Evolutionary conservation across 1,284 basidiomycete species (phyloP).

Genomic region (Ustilago sp.): DNA sequence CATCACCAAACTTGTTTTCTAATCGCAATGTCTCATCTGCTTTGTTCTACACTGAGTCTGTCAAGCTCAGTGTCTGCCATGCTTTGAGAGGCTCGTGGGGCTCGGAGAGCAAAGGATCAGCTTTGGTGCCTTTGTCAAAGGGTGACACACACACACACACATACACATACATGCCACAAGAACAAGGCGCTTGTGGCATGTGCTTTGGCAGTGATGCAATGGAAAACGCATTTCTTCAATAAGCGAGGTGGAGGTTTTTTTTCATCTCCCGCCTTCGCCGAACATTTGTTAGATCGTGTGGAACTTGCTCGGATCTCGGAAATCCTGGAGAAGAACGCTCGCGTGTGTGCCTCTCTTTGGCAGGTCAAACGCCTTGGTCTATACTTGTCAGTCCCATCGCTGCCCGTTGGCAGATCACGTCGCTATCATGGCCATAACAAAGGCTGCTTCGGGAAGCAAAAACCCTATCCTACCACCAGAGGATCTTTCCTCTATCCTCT

Average conservation of each 20-base stretch:
- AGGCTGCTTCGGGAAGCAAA: background rate
- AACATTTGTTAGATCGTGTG: background rate
- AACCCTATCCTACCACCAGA: slow-evolving; percentile 41
- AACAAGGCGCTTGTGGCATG: background rate
- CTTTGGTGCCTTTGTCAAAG: background rate
- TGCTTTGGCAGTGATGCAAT: slow-evolving; percentile 4
- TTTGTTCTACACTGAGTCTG: background rate
- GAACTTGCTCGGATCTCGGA: no score
- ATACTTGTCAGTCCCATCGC: background rate
- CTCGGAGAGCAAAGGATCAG: background rate
- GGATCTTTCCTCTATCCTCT: slow-evolving; percentile 19
- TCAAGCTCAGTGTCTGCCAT: background rate
- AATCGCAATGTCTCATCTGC: background rate
- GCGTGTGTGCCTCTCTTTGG: background rate
- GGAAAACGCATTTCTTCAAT: background rate
- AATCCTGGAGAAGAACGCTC: background rate
- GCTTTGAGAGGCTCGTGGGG: background rate
- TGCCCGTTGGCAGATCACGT: background rate
- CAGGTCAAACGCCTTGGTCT: background rate
- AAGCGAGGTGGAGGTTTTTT: slow-evolving; percentile 19
- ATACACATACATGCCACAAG: background rate
- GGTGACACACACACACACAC: background rate
- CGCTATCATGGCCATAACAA: background rate
- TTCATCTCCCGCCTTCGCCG: background rate
- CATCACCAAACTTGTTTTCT: background rate